Conservation (phyloP, 2,329 filamentous ascomycete species). For the Conoideocrella luteorostrata region DNA sequence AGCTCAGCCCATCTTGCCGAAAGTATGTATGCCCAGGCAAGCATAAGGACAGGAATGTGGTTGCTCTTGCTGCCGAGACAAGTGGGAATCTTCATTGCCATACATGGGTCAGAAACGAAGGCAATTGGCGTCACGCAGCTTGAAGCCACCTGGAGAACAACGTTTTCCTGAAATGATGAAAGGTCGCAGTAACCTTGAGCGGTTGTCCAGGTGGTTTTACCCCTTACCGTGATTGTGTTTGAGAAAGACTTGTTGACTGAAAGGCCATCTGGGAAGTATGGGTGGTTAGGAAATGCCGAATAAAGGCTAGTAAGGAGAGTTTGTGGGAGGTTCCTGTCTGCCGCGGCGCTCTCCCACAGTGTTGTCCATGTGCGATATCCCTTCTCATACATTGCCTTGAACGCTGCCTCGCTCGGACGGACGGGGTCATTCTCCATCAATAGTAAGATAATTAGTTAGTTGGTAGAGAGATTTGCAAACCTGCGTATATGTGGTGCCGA, state of each 20-base stretch:
- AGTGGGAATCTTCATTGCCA: neutral
- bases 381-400: constrained; percentile 19
- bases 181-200: neutral
- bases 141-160: neutral
- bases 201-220: neutral
- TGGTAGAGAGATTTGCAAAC: no score
- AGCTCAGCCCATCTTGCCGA: constrained; percentile 25
- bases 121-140: no score
- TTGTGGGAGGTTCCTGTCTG: neutral
- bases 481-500: no score
- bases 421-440: no score
- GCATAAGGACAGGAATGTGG: constrained; percentile 17
- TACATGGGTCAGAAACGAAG: neutral
- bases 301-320: neutral
- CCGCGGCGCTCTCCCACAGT: constrained; percentile 11
- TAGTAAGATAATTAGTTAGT: no score
- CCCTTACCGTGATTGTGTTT: neutral
- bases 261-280: neutral
- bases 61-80: constrained; percentile 5
- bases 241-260: neutral
- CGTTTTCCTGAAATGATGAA: neutral
- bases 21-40: constrained; percentile 24
- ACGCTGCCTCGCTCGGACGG: no score
- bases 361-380: constrained; percentile 19
- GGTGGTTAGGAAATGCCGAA: neutral